phyloP scores from a whole-genome alignment of 108 stramenopile species.

The Chaetoceros tenuissimus region DNA sequence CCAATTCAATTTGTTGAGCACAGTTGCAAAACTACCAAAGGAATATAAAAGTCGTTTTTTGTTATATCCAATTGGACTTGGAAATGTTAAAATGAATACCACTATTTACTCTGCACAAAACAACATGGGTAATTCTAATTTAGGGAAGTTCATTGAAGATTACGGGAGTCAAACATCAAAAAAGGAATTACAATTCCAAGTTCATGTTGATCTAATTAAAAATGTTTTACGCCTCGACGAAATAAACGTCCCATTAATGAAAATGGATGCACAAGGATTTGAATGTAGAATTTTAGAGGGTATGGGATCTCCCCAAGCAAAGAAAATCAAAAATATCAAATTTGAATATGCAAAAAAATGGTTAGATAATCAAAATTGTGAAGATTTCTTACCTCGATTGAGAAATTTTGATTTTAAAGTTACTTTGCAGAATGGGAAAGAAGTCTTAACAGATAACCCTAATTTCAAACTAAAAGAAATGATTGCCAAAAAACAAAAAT shows the following conservation, averaged over 20 bases:
- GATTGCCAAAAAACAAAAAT: too few relatives aligned
- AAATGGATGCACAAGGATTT: conserved; percentile 26
- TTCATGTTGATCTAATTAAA: conserved; percentile 16
- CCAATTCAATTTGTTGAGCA: background rate
- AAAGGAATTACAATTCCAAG: background rate
- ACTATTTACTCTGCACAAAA: background rate
- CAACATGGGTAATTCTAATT: conserved; percentile 2
- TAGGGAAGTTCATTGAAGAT: background rate
- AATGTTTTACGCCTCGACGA: conserved; percentile 2
- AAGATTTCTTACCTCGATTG: too few relatives aligned
- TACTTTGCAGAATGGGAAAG: too few relatives aligned
- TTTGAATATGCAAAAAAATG: too few relatives aligned
- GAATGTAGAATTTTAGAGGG: conserved; percentile 20
- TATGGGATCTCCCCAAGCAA: too few relatives aligned
- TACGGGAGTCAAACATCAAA: background rate
- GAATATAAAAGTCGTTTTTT: background rate
- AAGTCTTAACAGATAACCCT: too few relatives aligned
- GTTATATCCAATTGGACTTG: background rate
- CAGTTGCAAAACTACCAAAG: background rate
- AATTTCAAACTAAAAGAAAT: too few relatives aligned
- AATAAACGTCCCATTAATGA: conserved; percentile 12
- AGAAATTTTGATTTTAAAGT: too few relatives aligned
- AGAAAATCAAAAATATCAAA: too few relatives aligned
- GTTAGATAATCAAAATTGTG: too few relatives aligned
- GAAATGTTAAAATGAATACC: background rate